Evolutionary conservation across 306 rosid genomes (phyloP), one percentile per base, ranked within the genome.

Genomic region (Cajanus cajan): DNA sequence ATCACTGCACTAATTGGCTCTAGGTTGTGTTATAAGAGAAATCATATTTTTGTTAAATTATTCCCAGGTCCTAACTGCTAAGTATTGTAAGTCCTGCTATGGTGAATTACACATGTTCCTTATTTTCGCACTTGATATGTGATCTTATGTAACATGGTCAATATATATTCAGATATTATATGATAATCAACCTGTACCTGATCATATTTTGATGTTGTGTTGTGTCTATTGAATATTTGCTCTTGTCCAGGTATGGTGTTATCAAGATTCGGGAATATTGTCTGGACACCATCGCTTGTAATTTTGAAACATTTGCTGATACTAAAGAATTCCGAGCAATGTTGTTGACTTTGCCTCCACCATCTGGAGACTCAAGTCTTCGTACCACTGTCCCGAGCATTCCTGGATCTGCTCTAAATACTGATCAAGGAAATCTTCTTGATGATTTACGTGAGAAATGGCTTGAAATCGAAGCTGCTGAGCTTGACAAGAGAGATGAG

Each of bases 401-500:
- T 51, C 97, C 98, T 2, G 98, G 98, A 70, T 97, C 98, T 50
- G 80, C 79, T 66, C 68, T 92, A 58, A 92, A 82, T 51, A 5
- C 86, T 0, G 91, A 91, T 78, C 98, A 90, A 77, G 89, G 78
- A 79, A 94, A 94, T 80, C 89, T 94, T 76, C 97, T 94, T 6
- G 98, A 94, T 54, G 98, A 94, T 85, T 75, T 94, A 67, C 85
- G 98, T 82, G 98, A 94, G 65, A 94, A 90, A 86, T 94, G 98
- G 98, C 98, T 92, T 66, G 97, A 90, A 87, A 91, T 90, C 81
- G 98, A 94, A 85, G 98, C 97, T 25, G 97, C 97, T 6, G 98
- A 92, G 85, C 97, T 94, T 69, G 97, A 94, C 78, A 7, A 88
- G 90, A 90, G 98, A 87, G 97, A 94, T 73, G 97, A 90, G 85